Base-by-base conservation (phyloP, 192 early-diverging fungal species). In the Diversispora epigaea region DNA sequence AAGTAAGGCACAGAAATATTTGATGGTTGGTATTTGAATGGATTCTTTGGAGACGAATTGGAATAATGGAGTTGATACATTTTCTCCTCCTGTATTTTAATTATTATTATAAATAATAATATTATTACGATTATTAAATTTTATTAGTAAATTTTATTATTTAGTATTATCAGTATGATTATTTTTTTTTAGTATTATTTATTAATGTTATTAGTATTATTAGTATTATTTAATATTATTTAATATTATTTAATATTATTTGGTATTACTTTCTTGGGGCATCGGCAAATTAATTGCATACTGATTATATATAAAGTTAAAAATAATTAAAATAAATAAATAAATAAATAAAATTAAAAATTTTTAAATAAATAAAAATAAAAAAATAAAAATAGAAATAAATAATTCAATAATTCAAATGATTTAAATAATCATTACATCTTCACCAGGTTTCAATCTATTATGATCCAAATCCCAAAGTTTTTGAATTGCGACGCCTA, bases 391-490 rank as follows among this genome's bases (percentile, higher is more conserved):
- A 22, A 19, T 47, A n/a, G n/a, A n/a, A n/a, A n/a, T n/a, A n/a
- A n/a, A 32, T 32, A 32, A 32, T 32, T 32, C 25, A 32, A 32
- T 32, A 3, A 69, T 3, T 69, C 32, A 54, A 15, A 49, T 54
- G 0, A 12, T 0, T 14, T 69, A 54, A 32, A 50, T 25, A 21
- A 21, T 25, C 17, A 39, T 52, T 43, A 75, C 73, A 75, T 75
- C 61, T 32, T 21, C 19, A 52, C 49, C 62, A 64, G 73, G 61
- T 17, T 39, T 7, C 32, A 75, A 75, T 43, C 73, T 45, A 50
- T 75, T 75, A 19, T 14, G 6, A 64, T 75, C 73, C 10, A 75
- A 43, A 15, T 63, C 47, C 73, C 73, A 75, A 41, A 75, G 19
- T 52, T 65, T 62, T 41, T 25, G 8, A 3, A 75, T 17, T 4